These are phyloP conservation scores for Metschnikowia hibisci DNA, from an alignment of 805 yeast genomes.

Conservation along the genomic window DNA sequence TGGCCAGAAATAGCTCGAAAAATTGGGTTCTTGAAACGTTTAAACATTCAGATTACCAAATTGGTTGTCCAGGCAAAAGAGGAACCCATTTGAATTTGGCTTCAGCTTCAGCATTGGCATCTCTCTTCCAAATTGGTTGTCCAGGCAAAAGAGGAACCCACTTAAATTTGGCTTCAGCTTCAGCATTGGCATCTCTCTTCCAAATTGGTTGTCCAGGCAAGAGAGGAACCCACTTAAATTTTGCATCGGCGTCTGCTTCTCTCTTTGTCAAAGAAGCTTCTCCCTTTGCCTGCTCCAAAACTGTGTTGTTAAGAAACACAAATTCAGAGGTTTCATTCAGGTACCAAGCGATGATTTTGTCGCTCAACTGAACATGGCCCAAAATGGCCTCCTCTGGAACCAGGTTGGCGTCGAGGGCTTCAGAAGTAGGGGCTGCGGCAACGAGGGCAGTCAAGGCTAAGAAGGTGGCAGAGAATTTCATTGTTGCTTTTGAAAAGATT, in stretches of 20 bases:
- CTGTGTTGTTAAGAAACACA: conserved; percentile 17
- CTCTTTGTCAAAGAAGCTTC: conserved; percentile 13
- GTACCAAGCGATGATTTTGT: conserved; percentile 12
- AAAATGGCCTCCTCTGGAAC: conserved; percentile 16
- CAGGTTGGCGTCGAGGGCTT: background rate
- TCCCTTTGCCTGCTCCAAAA: conserved; percentile 14
- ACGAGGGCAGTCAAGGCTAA: conserved; percentile 12
- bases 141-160: conserved; percentile 4
- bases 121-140: conserved; percentile 12
- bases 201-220: conserved; percentile 14
- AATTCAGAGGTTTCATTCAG: conserved; percentile 11
- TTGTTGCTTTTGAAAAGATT: background rate
- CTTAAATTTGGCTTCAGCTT: conserved; percentile 5
- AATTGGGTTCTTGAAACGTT: no score
- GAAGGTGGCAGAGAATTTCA: conserved; percentile 16
- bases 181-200: conserved; percentile 12
- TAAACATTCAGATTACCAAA: background rate
- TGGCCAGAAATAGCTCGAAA: background rate
- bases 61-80: conserved; percentile 11
- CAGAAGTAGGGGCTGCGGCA: conserved; percentile 14
- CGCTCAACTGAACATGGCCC: conserved; percentile 11
- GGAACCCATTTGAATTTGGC: conserved; percentile 12
- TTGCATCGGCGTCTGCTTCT: conserved; percentile 15
- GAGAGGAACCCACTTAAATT: conserved; percentile 12
- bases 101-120: conserved; percentile 13